These are phyloP conservation scores for Phytopythium helicoides DNA, from an alignment of 352 stramenopile genomes.

Conservation along the genomic window DNA sequence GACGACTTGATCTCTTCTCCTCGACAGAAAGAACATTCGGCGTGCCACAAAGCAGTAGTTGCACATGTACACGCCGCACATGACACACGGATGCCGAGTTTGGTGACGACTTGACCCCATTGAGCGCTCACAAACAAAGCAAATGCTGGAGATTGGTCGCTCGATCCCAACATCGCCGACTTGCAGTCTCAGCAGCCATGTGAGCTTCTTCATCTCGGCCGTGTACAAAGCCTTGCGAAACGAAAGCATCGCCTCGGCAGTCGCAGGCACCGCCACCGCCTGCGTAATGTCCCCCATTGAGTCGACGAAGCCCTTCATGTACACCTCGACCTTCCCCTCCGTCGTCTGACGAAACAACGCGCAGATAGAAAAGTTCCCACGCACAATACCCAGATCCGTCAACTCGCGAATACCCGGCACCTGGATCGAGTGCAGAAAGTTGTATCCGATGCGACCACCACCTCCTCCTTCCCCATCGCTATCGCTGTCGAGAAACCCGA, in stretches of 20 bases:
- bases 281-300: constrained; percentile 5
- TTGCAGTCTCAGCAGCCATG: background rate
- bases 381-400: constrained; percentile 11
- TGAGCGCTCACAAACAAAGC: background rate
- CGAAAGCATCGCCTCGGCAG: constrained; percentile 5
- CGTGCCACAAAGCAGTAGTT: constrained; percentile 17
- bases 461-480: constrained; percentile 3
- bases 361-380: constrained; percentile 17
- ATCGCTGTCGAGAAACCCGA: constrained; percentile 15
- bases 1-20: constrained; percentile 14
- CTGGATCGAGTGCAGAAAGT: constrained; percentile 23
- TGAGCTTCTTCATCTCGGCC: constrained; percentile 14
- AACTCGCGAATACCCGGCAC: constrained; percentile 11
- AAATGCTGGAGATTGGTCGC: background rate
- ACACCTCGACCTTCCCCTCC: constrained; percentile 8
- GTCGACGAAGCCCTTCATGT: constrained; percentile 11
- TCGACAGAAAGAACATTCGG: constrained; percentile 22
- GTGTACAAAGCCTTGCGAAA: constrained; percentile 5
- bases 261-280: constrained; percentile 3
- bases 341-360: constrained; percentile 7
- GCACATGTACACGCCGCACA: constrained; percentile 28
- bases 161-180: background rate
- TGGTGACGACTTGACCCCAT: constrained; percentile 3
- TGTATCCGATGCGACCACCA: constrained; percentile 20
- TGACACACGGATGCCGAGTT: constrained; percentile 13